Evolutionary conservation across 495 filamentous ascomycete species (phyloP).

Genomic region (Thozetella sp.): DNA sequence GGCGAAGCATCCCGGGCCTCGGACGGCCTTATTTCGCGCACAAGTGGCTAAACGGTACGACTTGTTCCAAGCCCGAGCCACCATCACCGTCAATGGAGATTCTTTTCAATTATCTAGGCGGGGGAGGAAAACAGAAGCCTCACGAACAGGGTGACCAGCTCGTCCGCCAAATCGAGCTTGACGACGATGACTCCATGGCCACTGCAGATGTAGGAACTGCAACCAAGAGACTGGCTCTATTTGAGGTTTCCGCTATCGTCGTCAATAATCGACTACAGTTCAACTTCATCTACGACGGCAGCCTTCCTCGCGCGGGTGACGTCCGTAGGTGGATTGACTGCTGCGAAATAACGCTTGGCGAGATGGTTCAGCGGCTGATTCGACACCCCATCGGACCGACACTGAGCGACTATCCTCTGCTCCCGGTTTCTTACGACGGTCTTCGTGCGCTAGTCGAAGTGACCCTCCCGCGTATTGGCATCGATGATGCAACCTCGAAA

Average conservation of each 20-base stretch:
- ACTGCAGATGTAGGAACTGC: slow-evolving; percentile 46
- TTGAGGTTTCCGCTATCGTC: slow-evolving; percentile 44
- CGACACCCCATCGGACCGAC: slow-evolving; percentile 11
- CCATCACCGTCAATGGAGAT: slow-evolving; percentile 50
- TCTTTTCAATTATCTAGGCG: slow-evolving; percentile 55
- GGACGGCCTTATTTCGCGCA: slow-evolving; percentile 23
- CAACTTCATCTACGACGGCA: slow-evolving; percentile 38
- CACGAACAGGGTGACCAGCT: slow-evolving; percentile 52
- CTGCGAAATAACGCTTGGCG: slow-evolving; percentile 12
- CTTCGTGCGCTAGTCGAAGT: slow-evolving; percentile 10
- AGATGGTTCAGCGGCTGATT: slow-evolving; percentile 8
- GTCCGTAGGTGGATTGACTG: slow-evolving; percentile 14
- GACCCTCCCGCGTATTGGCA: slow-evolving; percentile 12
- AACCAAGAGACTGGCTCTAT: slow-evolving; percentile 51
- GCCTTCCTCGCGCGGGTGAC: slow-evolving; percentile 18
- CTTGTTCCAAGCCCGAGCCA: too few species aligned
- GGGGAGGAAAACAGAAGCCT: slow-evolving; percentile 55
- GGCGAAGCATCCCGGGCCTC: slow-evolving; percentile 20
- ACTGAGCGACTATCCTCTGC: slow-evolving; percentile 20
- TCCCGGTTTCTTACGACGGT: slow-evolving; percentile 15
- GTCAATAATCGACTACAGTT: slow-evolving; percentile 16
- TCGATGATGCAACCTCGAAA: slow-evolving; percentile 15
- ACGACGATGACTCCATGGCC: slow-evolving; percentile 19
- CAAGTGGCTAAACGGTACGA: slow-evolving; percentile 37
- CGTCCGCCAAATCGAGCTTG: slow-evolving; percentile 26